These are phyloP conservation scores for Hortaea sp. DNA, from an alignment of 2,329 filamentous ascomycete species.

Conservation along the genomic window DNA sequence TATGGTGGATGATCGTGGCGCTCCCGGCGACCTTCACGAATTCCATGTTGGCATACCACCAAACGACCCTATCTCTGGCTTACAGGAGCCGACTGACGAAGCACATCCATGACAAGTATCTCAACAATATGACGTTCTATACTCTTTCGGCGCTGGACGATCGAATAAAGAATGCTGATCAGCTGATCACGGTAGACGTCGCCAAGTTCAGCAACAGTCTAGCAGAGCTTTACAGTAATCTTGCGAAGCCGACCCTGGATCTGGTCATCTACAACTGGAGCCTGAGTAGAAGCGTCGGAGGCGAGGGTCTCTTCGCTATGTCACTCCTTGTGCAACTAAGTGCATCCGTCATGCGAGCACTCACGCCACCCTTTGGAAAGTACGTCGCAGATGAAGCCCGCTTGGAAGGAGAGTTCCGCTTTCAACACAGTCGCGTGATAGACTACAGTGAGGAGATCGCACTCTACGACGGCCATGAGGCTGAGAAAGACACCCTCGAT, in stretches of 20 bases:
- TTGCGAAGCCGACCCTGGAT: slow-evolving; percentile 88
- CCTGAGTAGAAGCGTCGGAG: slow-evolving; percentile 86
- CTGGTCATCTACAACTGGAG: slow-evolving; percentile 97
- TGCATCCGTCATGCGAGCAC: slow-evolving; percentile 80
- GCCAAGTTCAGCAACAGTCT: slow-evolving; percentile 92
- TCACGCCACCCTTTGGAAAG: slow-evolving; percentile 93
- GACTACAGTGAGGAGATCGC: slow-evolving; percentile 95
- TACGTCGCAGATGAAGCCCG: slow-evolving; percentile 95
- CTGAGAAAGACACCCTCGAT: slow-evolving; percentile 93
- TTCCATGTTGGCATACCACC: slow-evolving; percentile 97
- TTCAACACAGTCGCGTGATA: slow-evolving; percentile 87
- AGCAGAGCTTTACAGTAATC: slow-evolving; percentile 89
- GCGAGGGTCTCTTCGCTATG: slow-evolving; percentile 94
- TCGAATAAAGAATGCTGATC: slow-evolving; percentile 95
- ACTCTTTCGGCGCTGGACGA: slow-evolving; percentile 91
- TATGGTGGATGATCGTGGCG: slow-evolving; percentile 98
- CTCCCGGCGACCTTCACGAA: slow-evolving; percentile 93
- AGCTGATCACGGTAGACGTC: slow-evolving; percentile 93
- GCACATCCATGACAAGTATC: slow-evolving; percentile 87
- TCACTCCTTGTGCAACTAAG: slow-evolving; percentile 86
- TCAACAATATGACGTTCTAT: slow-evolving; percentile 97
- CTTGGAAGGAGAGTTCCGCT: slow-evolving; percentile 90
- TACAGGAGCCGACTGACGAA: slow-evolving; percentile 92
- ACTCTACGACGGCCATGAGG: slow-evolving; percentile 81
- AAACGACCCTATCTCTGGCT: slow-evolving; percentile 84